Evolutionary conservation across 768 basidiomycete species (phyloP), one percentile per base, ranked within the genome.

Genomic region (Naganishia vaughanmartiniae): DNA sequence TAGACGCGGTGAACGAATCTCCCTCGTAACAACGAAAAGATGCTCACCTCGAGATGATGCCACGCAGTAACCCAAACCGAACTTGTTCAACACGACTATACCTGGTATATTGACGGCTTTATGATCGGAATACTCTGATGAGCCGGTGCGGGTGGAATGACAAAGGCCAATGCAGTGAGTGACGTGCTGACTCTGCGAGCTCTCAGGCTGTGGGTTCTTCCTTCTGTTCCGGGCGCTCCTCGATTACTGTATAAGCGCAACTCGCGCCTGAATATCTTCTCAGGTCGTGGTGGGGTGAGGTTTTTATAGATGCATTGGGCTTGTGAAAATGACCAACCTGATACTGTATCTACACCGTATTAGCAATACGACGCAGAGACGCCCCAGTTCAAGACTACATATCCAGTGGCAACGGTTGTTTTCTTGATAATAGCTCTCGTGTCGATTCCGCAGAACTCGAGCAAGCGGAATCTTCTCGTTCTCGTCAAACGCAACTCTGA

Each of bases 381-480:
- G 34, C 4, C n/a, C n/a, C 9, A 33, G 9, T 17, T 11, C 15
- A 39, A 34, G 31, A 31, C 15, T 24, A 39, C 12, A 9, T 7
- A 21, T 17, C 42, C 42, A 58, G 33, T 58, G 31, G 34, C 57
- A 33, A 34, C 6, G 15, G 34, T 24, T 12, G 28, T 21, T 36
- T n/a, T 58, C 57, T 58, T 58, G 57, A 24, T 58, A 58, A 58
- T 58, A 21, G 3, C 57, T 58, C 24, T n/a, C 60, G 46, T 12
- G 39, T 17, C 21, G 30, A 45, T 26, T 26, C 42, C 15, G 10
- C 4, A 12, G 7, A 36, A 36, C 7, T 34, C 31, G 4, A 7
- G 31, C 1, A 28, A 36, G 57, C 57, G 17, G 57, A 58, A 58
- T 39, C 57, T 58, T 58, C 57, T 58, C 57, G 57, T 58, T 58